Conservation (phyloP, 345 rosid species). For the Psidium guajava region DNA sequence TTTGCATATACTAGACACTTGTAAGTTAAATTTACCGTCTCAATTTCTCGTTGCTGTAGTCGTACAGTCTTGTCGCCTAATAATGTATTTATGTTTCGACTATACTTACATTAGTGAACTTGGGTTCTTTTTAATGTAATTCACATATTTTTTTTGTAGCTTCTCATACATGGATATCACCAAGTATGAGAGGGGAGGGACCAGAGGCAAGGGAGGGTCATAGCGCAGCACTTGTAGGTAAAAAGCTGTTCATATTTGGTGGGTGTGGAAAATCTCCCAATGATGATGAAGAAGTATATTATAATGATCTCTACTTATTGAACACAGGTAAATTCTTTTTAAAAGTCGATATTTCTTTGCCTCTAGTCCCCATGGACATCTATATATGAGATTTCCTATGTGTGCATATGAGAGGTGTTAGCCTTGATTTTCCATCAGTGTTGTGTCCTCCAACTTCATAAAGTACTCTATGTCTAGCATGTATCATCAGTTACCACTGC, state of each 20-base stretch:
- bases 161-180: constrained; percentile 81
- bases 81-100: not conserved
- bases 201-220: constrained; percentile 96
- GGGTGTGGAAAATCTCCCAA: constrained; percentile 77
- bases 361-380: not conserved
- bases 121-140: not conserved
- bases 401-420: not conserved
- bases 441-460: not conserved
- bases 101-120: not conserved
- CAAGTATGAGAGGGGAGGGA: constrained; percentile 83
- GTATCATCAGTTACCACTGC: not conserved
- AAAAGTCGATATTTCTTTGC: not conserved
- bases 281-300: constrained; percentile 65
- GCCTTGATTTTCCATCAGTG: not conserved
- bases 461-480: not conserved
- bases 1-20: constrained; percentile 69
- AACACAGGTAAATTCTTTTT: constrained; percentile 58
- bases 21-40: constrained; percentile 31
- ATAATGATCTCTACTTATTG: constrained; percentile 75
- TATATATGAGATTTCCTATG: not conserved
- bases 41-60: not conserved
- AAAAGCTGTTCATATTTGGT: constrained; percentile 82
- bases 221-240: constrained; percentile 85
- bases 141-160: constrained; percentile 23
- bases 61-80: not conserved